These are phyloP conservation scores for Peronospora destructor DNA, from an alignment of 352 stramenopile species.

Conservation along the genomic window DNA sequence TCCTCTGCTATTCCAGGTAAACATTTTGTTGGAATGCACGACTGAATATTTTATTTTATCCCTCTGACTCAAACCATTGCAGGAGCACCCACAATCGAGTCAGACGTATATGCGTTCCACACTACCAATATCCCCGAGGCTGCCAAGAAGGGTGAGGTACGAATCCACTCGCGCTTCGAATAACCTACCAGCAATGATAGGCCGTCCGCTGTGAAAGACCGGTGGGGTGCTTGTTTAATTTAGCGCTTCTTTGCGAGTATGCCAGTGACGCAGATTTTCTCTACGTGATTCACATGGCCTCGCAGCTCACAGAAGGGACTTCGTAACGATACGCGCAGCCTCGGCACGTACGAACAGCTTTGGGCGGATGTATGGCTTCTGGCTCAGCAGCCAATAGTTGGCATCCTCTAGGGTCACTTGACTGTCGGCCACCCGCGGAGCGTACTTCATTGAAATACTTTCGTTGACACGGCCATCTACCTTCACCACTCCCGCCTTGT, in stretches of 20 bases:
- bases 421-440: conserved; percentile 43
- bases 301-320: conserved; percentile 48
- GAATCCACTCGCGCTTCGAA: conserved; percentile 69
- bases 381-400: conserved; percentile 72
- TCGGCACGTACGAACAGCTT: conserved; percentile 83
- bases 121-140: conserved; percentile 35
- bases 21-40: not conserved
- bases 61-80: conserved; percentile 5
- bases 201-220: conserved; percentile 10
- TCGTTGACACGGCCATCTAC: conserved; percentile 81
- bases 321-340: conserved; percentile 75
- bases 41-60: not conserved
- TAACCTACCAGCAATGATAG: conserved; percentile 23
- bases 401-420: conserved; percentile 81
- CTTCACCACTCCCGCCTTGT: conserved; percentile 60
- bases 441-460: conserved; percentile 54
- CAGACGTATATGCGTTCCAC: conserved; percentile 72
- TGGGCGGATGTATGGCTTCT: conserved; percentile 75
- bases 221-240: conserved; percentile 24
- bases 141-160: conserved; percentile 38
- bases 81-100: conserved; percentile 43
- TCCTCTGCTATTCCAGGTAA: conserved; percentile 55
- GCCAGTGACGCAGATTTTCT: not conserved
- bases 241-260: conserved; percentile 18
- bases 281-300: conserved; percentile 1